Conservation (phyloP, 2,329 filamentous ascomycete genomes). For the Truncatella angustata region DNA sequence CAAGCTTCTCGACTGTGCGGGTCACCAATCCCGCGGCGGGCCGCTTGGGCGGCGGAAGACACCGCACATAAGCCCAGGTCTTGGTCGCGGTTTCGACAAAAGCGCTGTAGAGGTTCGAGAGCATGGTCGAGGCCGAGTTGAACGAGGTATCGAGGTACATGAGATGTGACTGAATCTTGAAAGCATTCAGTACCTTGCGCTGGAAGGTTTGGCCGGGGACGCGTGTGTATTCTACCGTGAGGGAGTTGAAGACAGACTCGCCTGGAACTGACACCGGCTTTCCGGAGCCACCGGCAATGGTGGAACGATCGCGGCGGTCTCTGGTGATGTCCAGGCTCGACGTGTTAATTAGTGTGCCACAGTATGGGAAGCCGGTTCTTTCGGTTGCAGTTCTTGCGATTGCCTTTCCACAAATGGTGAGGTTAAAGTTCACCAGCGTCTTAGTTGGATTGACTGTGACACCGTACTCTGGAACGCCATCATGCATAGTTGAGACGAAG, state of each 20-base stretch:
- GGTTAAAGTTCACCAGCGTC: conserved; percentile 80
- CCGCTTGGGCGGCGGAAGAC: conserved; percentile 54
- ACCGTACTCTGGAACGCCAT: conserved; percentile 75
- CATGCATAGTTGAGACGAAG: conserved; percentile 80
- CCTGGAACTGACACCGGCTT: conserved; percentile 12
- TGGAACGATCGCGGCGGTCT: conserved; percentile 41
- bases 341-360: conserved; percentile 76
- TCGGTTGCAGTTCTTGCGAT: conserved; percentile 46
- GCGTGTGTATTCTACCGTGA: conserved; percentile 76
- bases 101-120: conserved; percentile 71
- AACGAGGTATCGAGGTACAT: conserved; percentile 81
- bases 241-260: conserved; percentile 60
- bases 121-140: conserved; percentile 68
- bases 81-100: conserved; percentile 80
- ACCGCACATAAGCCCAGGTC: conserved; percentile 60
- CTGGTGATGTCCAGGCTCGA: conserved; percentile 72
- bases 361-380: conserved; percentile 73
- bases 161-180: conserved; percentile 81
- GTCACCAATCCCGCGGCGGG: conserved; percentile 61
- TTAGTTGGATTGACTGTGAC: conserved; percentile 75
- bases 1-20: conserved; percentile 65
- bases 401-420: conserved; percentile 50
- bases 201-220: conserved; percentile 75
- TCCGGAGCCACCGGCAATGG: neutral
- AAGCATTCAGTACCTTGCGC: conserved; percentile 71